These are phyloP conservation scores for Fusarium floridanum DNA, from an alignment of 2,329 filamentous ascomycete genomes.

Conservation along the genomic window DNA sequence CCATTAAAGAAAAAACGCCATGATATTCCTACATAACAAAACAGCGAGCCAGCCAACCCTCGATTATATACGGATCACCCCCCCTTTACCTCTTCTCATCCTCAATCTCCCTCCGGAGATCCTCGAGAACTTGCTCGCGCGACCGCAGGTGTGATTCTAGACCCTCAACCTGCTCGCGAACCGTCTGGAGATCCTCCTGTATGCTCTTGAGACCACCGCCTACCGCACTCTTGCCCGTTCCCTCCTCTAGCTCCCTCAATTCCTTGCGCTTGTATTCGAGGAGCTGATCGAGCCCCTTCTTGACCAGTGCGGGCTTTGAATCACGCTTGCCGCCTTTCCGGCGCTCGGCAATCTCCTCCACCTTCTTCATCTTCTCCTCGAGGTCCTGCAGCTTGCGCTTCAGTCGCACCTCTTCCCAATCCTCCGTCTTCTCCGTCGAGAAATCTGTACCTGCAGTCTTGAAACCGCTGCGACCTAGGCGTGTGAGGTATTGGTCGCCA, in stretches of 20 bases:
- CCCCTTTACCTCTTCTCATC: slow-evolving; percentile 76
- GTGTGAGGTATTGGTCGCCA: slow-evolving; percentile 94
- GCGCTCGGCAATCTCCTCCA: slow-evolving; percentile 79
- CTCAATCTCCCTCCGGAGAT: slow-evolving; percentile 85
- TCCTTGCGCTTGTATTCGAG: slow-evolving; percentile 93
- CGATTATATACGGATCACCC: slow-evolving; percentile 11
- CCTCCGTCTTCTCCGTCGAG: slow-evolving; percentile 84
- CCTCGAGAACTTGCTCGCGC: slow-evolving; percentile 80
- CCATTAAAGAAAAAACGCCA: slow-evolving; percentile 46
- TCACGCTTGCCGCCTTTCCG: slow-evolving; percentile 75
- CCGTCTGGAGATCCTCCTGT: slow-evolving; percentile 86
- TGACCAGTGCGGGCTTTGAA: slow-evolving; percentile 89
- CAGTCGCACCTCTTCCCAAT: slow-evolving; percentile 97
- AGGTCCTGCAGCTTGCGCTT: slow-evolving; percentile 93
- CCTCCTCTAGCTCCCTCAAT: slow-evolving; percentile 80
- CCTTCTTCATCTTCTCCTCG: slow-evolving; percentile 86
- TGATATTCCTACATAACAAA: slow-evolving; percentile 46
- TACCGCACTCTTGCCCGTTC: slow-evolving; percentile 74
- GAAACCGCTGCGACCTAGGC: slow-evolving; percentile 86
- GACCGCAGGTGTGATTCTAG: slow-evolving; percentile 85
- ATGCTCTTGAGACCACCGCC: slow-evolving; percentile 83
- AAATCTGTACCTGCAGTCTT: slow-evolving; percentile 92
- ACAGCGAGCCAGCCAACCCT: slow-evolving; percentile 30
- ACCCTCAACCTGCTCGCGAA: slow-evolving; percentile 95
- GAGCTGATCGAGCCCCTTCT: slow-evolving; percentile 92